Percentiles rank a stretch among this genome's conserved stretches.
phyloP scores from a whole-genome alignment of 176 grass and related monocot species.

The Luzula sylvatica region DNA sequence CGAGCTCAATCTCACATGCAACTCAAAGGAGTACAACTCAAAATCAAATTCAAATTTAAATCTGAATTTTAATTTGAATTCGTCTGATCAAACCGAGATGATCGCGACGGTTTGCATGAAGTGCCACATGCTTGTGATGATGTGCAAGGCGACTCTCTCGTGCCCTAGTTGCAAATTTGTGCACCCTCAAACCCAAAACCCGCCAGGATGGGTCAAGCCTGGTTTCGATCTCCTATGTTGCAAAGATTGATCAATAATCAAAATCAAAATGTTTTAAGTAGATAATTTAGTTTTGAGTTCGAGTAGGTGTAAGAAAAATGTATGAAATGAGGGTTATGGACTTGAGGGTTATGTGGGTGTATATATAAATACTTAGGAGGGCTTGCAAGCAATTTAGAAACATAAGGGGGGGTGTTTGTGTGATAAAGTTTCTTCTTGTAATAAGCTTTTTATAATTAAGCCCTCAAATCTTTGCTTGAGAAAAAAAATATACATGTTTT shows the following conservation, averaged over 20 bases:
- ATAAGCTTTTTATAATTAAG: not conserved
- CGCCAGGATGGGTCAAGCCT: constrained; percentile 39
- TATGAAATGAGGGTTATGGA: not conserved
- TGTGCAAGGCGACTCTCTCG: constrained; percentile 24
- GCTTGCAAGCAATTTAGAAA: constrained; percentile 17
- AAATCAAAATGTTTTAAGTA: constrained; percentile 7
- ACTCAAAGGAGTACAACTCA: constrained; percentile 17
- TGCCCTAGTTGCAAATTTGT: constrained; percentile 49
- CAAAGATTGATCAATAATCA: constrained; percentile 36
- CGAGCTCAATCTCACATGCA: constrained; percentile 68
- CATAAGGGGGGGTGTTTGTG: too few species aligned
- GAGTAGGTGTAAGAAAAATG: not conserved
- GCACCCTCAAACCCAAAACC: constrained; percentile 21
- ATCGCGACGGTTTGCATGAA: constrained; percentile 30
- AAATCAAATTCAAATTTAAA: not conserved
- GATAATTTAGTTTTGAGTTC: constrained; percentile 7
- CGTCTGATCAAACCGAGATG: constrained; percentile 33
- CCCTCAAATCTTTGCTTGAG: not conserved
- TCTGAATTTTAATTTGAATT: constrained; percentile 10
- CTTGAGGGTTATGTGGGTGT: constrained; percentile 8
- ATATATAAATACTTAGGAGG: constrained; percentile 14
- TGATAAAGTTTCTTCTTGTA: too few species aligned
- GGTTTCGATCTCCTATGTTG: constrained; percentile 54
- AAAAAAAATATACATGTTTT: not conserved
- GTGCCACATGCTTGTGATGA: constrained; percentile 47